A percentile compares a stretch with the other conserved stretches of the same genome.
Conservation (phyloP, 331 rosid species). For the Acacia pycnantha region DNA sequence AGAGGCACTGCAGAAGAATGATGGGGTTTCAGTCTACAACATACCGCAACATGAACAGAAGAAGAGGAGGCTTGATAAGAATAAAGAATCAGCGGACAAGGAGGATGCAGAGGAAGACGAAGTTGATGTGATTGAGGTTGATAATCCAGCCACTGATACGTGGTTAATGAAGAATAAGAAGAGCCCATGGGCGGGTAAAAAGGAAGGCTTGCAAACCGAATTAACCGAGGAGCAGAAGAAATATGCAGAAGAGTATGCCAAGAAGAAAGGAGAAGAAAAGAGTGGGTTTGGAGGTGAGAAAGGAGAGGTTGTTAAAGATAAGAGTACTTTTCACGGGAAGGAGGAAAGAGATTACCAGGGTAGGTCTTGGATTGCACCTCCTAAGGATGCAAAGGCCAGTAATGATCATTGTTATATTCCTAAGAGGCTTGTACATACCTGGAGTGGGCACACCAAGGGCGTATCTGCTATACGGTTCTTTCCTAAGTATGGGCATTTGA, state of each 20-base stretch:
- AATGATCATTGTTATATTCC: constrained; percentile 96
- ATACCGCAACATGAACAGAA: constrained; percentile 84
- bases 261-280: constrained; percentile 94
- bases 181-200: constrained; percentile 98
- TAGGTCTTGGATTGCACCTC: constrained; percentile 95
- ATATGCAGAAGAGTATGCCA: constrained; percentile 87
- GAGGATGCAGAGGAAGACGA: constrained; percentile 19
- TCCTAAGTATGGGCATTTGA: constrained; percentile 87
- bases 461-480: constrained; percentile 93
- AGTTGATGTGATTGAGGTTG: constrained; percentile 40
- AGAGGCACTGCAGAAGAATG: constrained; percentile 58
- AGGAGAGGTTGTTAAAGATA: constrained; percentile 66
- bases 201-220: constrained; percentile 74
- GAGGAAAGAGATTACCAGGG: constrained; percentile 98
- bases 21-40: constrained; percentile 75
- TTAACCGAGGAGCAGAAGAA: constrained; percentile 92
- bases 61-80: constrained; percentile 61
- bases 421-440: constrained; percentile 93
- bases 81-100: constrained; percentile 38
- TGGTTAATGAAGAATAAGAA: constrained; percentile 87
- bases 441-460: constrained; percentile 99
- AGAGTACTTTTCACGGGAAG: constrained; percentile 91
- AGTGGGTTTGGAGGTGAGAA: constrained; percentile 72
- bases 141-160: constrained; percentile 71
- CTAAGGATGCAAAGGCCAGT: constrained; percentile 85